Percentiles rank a stretch among this genome's conserved stretches.
Conservation (phyloP, 2,329 filamentous ascomycete genomes). For the Pyricularia grisea region DNA sequence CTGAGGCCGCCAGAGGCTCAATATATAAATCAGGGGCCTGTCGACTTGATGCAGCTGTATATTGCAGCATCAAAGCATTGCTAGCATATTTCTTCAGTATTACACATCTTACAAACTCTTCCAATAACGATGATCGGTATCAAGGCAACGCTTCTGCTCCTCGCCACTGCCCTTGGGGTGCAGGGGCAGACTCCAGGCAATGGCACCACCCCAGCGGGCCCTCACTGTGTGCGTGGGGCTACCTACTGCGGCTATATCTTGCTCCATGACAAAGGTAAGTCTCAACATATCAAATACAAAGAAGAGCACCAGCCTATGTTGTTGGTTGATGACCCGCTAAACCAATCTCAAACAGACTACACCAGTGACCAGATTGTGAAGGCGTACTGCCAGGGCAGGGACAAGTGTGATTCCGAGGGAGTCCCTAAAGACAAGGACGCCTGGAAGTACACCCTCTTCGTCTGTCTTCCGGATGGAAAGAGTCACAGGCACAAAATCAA, state of each 20-base stretch:
- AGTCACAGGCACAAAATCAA: not conserved
- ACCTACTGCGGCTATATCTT: conserved; percentile 19
- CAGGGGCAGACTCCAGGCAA: not conserved
- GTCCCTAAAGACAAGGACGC: not conserved
- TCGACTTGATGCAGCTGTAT: not conserved
- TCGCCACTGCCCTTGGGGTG: not conserved
- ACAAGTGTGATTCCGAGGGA: not conserved
- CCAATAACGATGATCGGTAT: not conserved
- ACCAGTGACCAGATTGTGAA: not conserved
- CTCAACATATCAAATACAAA: conserved; percentile 13
- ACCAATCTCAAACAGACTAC: not conserved
- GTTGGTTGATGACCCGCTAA: conserved; percentile 8
- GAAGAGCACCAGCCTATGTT: conserved; percentile 13
- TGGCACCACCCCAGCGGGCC: not conserved
- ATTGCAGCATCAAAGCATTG: not conserved
- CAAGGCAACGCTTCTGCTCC: not conserved
- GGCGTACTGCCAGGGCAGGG: conserved; percentile 2
- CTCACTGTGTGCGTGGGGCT: conserved; percentile 13
- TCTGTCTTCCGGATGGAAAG: not conserved
- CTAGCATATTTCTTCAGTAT: not conserved
- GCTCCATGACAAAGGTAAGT: conserved; percentile 15
- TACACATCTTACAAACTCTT: not conserved
- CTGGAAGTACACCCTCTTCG: not conserved
- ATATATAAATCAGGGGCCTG: not conserved
- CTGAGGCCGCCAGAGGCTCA: not conserved